Conservation (phyloP, 1,284 basidiomycete genomes). For the Ustilago tritici region DNA sequence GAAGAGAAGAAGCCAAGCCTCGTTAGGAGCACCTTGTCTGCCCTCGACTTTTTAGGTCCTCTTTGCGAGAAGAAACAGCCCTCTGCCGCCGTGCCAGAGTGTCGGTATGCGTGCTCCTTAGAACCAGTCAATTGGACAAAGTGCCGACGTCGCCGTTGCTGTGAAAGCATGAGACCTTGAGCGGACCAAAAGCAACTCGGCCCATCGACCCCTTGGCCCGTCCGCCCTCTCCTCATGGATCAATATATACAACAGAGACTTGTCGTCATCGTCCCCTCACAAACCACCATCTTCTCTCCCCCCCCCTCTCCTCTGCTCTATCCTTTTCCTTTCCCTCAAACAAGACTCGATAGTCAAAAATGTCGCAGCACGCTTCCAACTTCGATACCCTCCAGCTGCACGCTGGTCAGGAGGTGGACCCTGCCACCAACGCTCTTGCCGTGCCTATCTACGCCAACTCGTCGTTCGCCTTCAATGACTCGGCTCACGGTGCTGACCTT, state of each 20-base stretch:
- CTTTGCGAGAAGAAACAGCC: constrained; percentile 4
- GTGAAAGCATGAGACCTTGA: background rate
- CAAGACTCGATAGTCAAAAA: constrained; percentile 11
- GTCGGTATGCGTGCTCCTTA: background rate
- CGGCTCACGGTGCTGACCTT: constrained; percentile 80
- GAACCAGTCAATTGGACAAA: background rate
- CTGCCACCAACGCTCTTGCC: constrained; percentile 80
- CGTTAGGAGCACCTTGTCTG: constrained; percentile 18
- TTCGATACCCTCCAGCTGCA: constrained; percentile 74
- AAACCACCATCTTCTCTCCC: background rate
- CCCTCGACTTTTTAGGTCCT: background rate
- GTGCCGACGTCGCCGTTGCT: constrained; percentile 7
- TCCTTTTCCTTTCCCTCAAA: background rate
- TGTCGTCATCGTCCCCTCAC: background rate
- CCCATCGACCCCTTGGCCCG: constrained; percentile 5
- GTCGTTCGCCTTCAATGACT: constrained; percentile 69
- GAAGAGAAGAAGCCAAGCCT: background rate
- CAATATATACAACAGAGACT: constrained; percentile 20
- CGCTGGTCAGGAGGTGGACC: constrained; percentile 81
- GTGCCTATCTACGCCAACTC: constrained; percentile 79
- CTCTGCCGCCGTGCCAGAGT: constrained; percentile 25
- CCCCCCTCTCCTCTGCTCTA: constrained; percentile 1
- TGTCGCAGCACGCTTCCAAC: constrained; percentile 54
- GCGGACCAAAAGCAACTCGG: constrained; percentile 4
- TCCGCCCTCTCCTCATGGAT: constrained; percentile 11